Evolutionary conservation across 108 stramenopile genomes (phyloP).

Genomic region (Asterionellopsis glacialis): DNA sequence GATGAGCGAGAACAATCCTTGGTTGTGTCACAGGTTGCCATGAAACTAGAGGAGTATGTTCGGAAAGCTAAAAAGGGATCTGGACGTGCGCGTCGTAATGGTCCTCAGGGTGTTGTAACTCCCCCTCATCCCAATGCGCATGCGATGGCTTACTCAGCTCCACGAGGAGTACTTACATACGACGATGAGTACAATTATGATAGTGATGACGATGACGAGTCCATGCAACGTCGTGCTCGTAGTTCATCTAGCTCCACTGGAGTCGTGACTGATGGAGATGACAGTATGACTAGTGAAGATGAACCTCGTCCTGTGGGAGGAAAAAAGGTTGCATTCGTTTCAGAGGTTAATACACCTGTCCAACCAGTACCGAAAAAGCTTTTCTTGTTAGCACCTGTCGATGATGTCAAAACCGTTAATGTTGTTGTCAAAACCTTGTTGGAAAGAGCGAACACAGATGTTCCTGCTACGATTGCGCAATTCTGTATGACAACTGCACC

Average conservation of each 20-base stretch:
- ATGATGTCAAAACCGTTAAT: background rate
- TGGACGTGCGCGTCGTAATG: conserved; percentile 23
- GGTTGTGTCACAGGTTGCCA: conserved; percentile 51
- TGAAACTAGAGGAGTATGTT: conserved; percentile 52
- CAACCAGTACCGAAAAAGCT: background rate
- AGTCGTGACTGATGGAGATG: background rate
- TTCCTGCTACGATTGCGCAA: conserved; percentile 33
- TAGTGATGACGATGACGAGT: background rate
- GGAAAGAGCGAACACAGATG: conserved; percentile 3
- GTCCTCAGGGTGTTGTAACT: conserved; percentile 37
- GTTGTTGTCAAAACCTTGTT: background rate
- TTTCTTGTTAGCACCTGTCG: background rate
- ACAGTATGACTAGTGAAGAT: background rate
- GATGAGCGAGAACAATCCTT: conserved; percentile 24
- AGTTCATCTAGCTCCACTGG: background rate
- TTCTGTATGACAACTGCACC: conserved; percentile 65
- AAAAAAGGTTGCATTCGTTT: background rate
- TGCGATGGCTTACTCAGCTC: too few species aligned
- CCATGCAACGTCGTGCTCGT: background rate
- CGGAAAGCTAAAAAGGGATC: conserved; percentile 33
- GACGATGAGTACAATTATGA: conserved; percentile 46
- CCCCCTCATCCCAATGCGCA: conserved; percentile 25
- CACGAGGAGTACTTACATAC: conserved; percentile 41
- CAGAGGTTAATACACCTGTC: background rate
- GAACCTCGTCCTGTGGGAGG: background rate